Evolutionary conservation across 1,284 basidiomycete genomes (phyloP), one percentile per base, ranked within the genome.

Genomic region (Moesziomyces globuligerus): DNA sequence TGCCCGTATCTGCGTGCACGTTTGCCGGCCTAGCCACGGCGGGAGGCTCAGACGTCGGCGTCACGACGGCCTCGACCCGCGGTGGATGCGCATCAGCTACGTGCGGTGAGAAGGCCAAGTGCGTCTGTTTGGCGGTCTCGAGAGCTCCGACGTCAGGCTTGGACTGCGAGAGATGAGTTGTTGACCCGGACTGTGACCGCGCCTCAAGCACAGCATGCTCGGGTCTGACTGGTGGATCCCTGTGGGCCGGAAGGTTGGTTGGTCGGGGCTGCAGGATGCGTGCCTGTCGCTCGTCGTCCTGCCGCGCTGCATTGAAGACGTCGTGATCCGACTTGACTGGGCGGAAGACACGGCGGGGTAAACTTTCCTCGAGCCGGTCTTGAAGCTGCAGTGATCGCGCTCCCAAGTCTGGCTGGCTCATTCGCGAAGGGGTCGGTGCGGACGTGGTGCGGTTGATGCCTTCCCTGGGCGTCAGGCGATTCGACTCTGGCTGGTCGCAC

Each of bases 291-390:
- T 25, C 42, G 4, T 46, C 26, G 10, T n/a, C 29, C 24, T 38
- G 26, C 10, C 26, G 47, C 3, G 28, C 46, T 26, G 54, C 46
- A 13, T 48, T 48, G 41, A 64, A 69, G 10, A 59, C 59, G 28
- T 69, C 66, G 20, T 69, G 55, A 38, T 69, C 66, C 18, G 59
- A 64, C 40, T 69, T 69, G 55, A 59, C 59, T 11, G 59, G 32
- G 15, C 59, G 55, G 17, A 64, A 57, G 4, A 32, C 39, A 4
- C 54, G 48, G 20, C 50, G 37, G 0, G 65, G 29, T 32, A 49
- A 56, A 37, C 34, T 26, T 23, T 41, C 46, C 25, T 48, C 47
- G 2, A 28, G 21, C 23, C 9, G 49, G 8, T n/a, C 25, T 13
- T 40, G 32, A 2, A 34, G 46, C 37, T 58, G 52, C 45, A 25